Conservation (phyloP, 2,329 filamentous ascomycete genomes). For the Fusarium hainanense region DNA sequence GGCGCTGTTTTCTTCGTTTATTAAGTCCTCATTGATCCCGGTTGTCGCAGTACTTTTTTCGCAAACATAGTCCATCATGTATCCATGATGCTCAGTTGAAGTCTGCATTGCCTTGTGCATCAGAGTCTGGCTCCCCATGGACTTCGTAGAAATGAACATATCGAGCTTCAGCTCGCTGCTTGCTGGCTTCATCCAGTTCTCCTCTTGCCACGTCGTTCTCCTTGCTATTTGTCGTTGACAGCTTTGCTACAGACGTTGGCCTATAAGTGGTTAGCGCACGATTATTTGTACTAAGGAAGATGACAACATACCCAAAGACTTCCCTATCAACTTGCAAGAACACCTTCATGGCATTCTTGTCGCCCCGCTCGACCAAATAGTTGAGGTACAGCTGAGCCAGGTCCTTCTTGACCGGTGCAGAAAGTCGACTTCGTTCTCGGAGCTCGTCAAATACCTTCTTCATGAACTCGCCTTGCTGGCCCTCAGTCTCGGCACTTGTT, state of each 20-base stretch:
- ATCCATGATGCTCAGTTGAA: constrained; percentile 56
- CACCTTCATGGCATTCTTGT: constrained; percentile 85
- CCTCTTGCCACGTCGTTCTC: constrained; percentile 57
- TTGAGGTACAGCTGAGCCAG: constrained; percentile 82
- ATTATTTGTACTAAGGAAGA: neutral
- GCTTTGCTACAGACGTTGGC: constrained; percentile 58
- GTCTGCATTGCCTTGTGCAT: constrained; percentile 61
- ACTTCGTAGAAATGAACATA: constrained; percentile 66
- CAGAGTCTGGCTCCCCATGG: constrained; percentile 58
- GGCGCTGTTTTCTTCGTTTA: constrained; percentile 30
- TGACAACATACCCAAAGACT: constrained; percentile 77
- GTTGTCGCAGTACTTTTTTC: constrained; percentile 14
- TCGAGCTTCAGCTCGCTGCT: constrained; percentile 62
- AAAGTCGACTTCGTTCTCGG: constrained; percentile 76
- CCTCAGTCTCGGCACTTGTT: constrained; percentile 71
- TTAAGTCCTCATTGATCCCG: constrained; percentile 27
- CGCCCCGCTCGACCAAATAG: constrained; percentile 85
- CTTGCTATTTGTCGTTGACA: constrained; percentile 56
- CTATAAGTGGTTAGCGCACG: constrained; percentile 47
- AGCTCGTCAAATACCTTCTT: constrained; percentile 83
- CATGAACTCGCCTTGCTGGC: constrained; percentile 76
- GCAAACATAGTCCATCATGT: neutral
- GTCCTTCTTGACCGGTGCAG: constrained; percentile 74
- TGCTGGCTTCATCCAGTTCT: constrained; percentile 64
- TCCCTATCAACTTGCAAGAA: constrained; percentile 86